Base-by-base conservation (phyloP, 495 filamentous ascomycete genomes). In the Penicillium longicatenatum region DNA sequence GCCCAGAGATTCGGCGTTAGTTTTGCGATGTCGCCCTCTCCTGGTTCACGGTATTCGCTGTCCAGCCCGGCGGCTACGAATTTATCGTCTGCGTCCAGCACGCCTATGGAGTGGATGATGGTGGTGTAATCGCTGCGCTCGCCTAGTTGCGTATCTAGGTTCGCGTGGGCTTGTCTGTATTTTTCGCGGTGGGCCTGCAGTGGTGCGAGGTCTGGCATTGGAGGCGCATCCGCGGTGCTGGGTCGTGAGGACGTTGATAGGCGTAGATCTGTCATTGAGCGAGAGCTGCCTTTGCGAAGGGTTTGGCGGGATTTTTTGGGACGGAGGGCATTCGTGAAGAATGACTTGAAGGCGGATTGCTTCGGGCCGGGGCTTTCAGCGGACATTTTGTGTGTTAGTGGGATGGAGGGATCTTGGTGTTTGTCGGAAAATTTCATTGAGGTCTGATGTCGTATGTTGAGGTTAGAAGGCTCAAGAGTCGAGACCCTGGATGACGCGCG, bases 301-400 rank as follows among this genome's bases (percentile, higher is more conserved):
- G 73, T 74, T 57, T 77, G 75, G 43, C 76, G 76, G 24, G 76
- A 79, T 65, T 76, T 79, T 61, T 79, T 79, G 19, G 76, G 68
- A 20, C 71, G 74, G 5, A 79, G 62, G 52, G 69, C 75, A 54
- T 71, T 67, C 37, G 70, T 46, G 24, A 75, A 61, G 45, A 75
- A 72, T 19, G 72, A 59, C 26, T 68, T 63, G 52, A 79, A 65
- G 55, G 71, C 71, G 4, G 52, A 54, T 41, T 63, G 57, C 53
- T 68, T 72, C 35, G 70, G 62, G 11, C 74, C 73, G 4, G 73
- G 64, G 31, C 66, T 74, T 30, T 72, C 70, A 16, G 64, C 71
- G 10, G 73, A 66, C 75, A 78, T 78, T 26, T 31, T 66, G 50
- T 26, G 12, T 17, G 22, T 41, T 52, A 16, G 6, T 21, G 12